These are phyloP conservation scores for Mycena indigotica DNA, from an alignment of 768 basidiomycete genomes.

Conservation along the genomic window DNA sequence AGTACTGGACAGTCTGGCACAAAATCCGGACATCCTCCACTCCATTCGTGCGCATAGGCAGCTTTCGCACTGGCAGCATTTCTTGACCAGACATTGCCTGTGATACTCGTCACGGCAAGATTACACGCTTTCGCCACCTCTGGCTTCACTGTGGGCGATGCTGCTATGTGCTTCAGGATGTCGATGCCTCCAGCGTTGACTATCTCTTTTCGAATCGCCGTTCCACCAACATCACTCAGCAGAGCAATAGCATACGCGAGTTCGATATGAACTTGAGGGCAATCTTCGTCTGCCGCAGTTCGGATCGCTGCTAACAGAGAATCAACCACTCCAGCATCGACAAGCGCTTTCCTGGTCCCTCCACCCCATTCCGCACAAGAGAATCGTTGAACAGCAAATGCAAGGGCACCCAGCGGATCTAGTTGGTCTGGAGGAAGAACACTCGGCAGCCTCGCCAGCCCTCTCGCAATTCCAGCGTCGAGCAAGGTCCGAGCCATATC, in stretches of 20 bases:
- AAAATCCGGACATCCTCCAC: constrained; percentile 12
- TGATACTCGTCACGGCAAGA: constrained; percentile 28
- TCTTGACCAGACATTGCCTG: constrained; percentile 29
- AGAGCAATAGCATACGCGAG: constrained; percentile 29
- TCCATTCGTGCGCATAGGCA: constrained; percentile 22
- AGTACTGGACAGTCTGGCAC: constrained; percentile 9
- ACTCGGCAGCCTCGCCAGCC: constrained; percentile 28
- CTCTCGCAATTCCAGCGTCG: constrained; percentile 28
- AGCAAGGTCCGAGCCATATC: constrained; percentile 28
- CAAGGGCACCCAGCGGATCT: constrained; percentile 28
- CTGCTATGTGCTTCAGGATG: constrained; percentile 26
- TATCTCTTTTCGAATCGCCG: constrained; percentile 31
- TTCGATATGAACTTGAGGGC: constrained; percentile 29
- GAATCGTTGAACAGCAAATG: constrained; percentile 30
- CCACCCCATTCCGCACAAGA: constrained; percentile 31
- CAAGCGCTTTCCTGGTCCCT: constrained; percentile 26
- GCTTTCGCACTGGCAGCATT: constrained; percentile 26
- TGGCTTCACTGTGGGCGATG: constrained; percentile 2
- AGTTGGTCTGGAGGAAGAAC: constrained; percentile 29
- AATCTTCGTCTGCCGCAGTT: constrained; percentile 27
- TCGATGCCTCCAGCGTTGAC: constrained; percentile 31
- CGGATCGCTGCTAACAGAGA: constrained; percentile 29
- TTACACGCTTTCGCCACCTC: constrained; percentile 31
- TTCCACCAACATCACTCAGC: constrained; percentile 30
- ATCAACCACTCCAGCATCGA: constrained; percentile 32